Conservation (phyloP, 2,329 filamentous ascomycete genomes). For the Fusarium pseudocircinatum region DNA sequence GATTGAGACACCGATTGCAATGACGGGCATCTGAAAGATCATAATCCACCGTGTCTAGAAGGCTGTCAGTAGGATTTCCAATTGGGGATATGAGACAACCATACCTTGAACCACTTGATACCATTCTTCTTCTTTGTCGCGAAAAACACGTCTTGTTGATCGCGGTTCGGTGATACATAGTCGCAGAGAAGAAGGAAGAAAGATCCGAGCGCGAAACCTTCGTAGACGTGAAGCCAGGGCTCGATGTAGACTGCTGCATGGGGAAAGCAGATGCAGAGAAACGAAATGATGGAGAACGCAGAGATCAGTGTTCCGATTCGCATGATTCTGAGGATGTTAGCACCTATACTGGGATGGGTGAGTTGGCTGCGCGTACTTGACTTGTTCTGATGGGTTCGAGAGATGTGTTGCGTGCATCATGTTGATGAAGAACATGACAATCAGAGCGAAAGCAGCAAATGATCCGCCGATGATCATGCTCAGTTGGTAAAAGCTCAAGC, state of each 20-base stretch:
- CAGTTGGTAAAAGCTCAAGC: slow-evolving; percentile 22
- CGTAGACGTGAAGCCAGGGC: slow-evolving; percentile 30
- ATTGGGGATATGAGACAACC: rapidly evolving
- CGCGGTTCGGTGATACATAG: slow-evolving; percentile 29
- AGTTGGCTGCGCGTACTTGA: slow-evolving; percentile 20
- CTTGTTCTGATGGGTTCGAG: slow-evolving; percentile 32
- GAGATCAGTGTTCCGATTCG: slow-evolving; percentile 29
- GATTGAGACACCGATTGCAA: slow-evolving; percentile 13
- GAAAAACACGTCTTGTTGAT: slow-evolving; percentile 36
- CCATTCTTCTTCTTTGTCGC: slow-evolving; percentile 32
- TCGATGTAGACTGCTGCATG: slow-evolving; percentile 25
- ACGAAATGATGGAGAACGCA: slow-evolving; percentile 28
- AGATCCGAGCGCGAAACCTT: slow-evolving; percentile 30
- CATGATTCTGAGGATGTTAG: slow-evolving; percentile 19
- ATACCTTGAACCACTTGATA: slow-evolving; percentile 31
- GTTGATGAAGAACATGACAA: slow-evolving; percentile 24
- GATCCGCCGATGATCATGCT: slow-evolving; percentile 32
- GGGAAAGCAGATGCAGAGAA: slow-evolving; percentile 23
- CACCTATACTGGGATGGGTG: rapidly evolving
- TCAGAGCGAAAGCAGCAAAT: slow-evolving; percentile 24
- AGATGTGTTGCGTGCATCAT: slow-evolving; percentile 35
- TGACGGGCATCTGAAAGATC: slow-evolving; percentile 38
- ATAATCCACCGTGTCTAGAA: slow-evolving; percentile 33
- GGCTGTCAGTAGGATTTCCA: rapidly evolving
- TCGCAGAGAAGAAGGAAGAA: slow-evolving; percentile 39